A percentile compares a stretch with the other conserved stretches of the same genome.
phyloP scores from a whole-genome alignment of 768 basidiomycete genomes.

The Hydnomerulius pinastri region DNA sequence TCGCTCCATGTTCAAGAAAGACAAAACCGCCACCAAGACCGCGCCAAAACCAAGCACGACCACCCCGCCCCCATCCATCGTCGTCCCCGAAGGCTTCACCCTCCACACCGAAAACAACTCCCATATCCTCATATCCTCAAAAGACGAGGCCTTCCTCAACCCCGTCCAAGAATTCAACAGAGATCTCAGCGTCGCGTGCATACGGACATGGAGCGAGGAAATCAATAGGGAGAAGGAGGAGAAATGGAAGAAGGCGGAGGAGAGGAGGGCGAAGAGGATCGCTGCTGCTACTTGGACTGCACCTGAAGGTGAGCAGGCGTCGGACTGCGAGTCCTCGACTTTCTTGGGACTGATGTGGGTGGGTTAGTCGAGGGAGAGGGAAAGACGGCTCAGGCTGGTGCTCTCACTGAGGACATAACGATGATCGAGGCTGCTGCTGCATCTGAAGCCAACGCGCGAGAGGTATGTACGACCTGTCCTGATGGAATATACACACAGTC shows the following conservation, averaged over 20 bases:
- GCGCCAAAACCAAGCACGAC: background rate
- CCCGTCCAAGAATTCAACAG: constrained; percentile 99
- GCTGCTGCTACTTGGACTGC: constrained; percentile 41
- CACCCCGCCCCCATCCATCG: constrained; percentile 24
- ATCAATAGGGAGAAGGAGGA: constrained; percentile 61
- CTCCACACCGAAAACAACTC: constrained; percentile 83
- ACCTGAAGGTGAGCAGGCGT: constrained; percentile 41
- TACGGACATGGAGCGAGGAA: constrained; percentile 85
- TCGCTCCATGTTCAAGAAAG: background rate
- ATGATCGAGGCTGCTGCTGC: constrained; percentile 1
- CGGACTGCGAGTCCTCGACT: background rate
- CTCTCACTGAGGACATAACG: background rate
- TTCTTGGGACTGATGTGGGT: constrained; percentile 2
- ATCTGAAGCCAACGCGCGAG: constrained; percentile 17
- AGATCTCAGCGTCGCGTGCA: constrained; percentile 89
- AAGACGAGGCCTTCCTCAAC: constrained; percentile 90
- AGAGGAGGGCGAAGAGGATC: constrained; percentile 44
- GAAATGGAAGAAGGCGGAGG: constrained; percentile 56
- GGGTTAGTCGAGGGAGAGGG: constrained; percentile 4
- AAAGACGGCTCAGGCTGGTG: background rate
- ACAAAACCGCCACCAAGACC: background rate
- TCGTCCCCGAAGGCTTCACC: constrained; percentile 72
- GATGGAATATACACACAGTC: background rate
- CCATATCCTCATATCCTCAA: constrained; percentile 68
- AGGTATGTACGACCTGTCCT: constrained; percentile 24